A percentile compares a stretch with the other conserved stretches of the same genome.
Conservation (phyloP, 441 rosid species). For the Erodium moschatum region DNA sequence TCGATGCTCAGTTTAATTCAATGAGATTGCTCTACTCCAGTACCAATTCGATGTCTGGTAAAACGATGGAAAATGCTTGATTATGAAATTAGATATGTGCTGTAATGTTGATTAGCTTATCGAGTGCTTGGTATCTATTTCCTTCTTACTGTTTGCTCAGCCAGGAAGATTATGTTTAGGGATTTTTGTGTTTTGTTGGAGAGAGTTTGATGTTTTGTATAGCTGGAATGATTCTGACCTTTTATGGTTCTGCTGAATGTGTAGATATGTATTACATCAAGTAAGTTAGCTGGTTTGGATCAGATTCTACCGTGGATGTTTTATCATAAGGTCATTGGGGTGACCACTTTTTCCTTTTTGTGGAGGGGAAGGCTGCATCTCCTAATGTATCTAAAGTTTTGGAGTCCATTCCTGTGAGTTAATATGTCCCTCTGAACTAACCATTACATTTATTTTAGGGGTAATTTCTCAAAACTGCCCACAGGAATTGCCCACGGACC, state of each 20-base stretch:
- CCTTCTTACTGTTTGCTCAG: not conserved
- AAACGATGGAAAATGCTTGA: slow-evolving; percentile 7
- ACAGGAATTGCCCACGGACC: no score
- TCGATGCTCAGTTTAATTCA: no score
- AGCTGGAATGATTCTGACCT: slow-evolving; percentile 9
- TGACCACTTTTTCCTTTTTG: slow-evolving; percentile 57
- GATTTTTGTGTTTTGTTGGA: not conserved
- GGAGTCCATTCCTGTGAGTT: slow-evolving; percentile 63
- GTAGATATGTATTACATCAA: slow-evolving; percentile 62
- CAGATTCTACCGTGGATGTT: slow-evolving; percentile 83
- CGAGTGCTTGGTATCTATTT: not conserved
- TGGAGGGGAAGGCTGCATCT: slow-evolving; percentile 71
- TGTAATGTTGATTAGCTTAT: not conserved
- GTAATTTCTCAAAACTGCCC: no score
- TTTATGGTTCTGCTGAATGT: slow-evolving; percentile 13
- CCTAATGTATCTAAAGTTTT: slow-evolving; percentile 50
- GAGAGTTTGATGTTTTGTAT: not conserved
- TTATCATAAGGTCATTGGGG: slow-evolving; percentile 73
- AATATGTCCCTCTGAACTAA: not conserved
- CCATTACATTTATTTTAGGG: no score
- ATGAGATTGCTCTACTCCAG: no score
- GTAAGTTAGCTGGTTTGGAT: slow-evolving; percentile 63
- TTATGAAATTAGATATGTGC: slow-evolving; percentile 29
- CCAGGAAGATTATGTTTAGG: not conserved
- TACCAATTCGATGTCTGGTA: slow-evolving; percentile 59